Percentiles rank a stretch among this genome's conserved stretches.
Conservation (phyloP, 345 rosid genomes). For the Mercurialis annua region DNA sequence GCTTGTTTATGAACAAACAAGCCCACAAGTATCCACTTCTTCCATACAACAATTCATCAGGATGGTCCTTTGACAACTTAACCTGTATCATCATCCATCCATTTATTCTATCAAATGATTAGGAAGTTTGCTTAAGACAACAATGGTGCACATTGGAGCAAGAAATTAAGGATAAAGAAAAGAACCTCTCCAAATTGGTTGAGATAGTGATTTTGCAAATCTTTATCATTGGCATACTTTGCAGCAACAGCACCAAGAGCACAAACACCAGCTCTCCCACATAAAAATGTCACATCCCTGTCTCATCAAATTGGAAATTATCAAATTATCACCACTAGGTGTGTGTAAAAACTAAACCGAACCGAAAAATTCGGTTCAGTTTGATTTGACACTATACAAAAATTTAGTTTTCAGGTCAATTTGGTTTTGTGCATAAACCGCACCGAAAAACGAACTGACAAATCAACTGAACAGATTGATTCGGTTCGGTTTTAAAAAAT, state of each 20-base stretch:
- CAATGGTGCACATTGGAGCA: neutral
- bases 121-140: neutral
- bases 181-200: constrained; percentile 23
- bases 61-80: constrained; percentile 15
- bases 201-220: constrained; percentile 23
- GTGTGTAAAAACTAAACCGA: too few relatives aligned
- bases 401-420: too few relatives aligned
- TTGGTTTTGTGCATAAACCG: too few relatives aligned
- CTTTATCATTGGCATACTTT: constrained; percentile 23
- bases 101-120: neutral
- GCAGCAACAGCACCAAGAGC: constrained; percentile 35
- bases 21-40: constrained; percentile 32
- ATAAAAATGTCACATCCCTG: constrained; percentile 31
- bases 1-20: constrained; percentile 28
- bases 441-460: too few relatives aligned
- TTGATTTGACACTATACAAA: too few relatives aligned
- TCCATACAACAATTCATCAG: constrained; percentile 31
- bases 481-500: too few relatives aligned
- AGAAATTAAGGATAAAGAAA: neutral
- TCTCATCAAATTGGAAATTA: neutral
- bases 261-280: constrained; percentile 26
- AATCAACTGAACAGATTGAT: too few relatives aligned
- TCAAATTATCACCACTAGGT: too few relatives aligned
- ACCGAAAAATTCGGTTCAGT: too few relatives aligned
- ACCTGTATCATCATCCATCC: constrained; percentile 16